A percentile compares a stretch with the other conserved stretches of the same genome.
Evolutionary conservation across 345 rosid species (phyloP).

Genomic region (Bruguiera gymnorhiza): DNA sequence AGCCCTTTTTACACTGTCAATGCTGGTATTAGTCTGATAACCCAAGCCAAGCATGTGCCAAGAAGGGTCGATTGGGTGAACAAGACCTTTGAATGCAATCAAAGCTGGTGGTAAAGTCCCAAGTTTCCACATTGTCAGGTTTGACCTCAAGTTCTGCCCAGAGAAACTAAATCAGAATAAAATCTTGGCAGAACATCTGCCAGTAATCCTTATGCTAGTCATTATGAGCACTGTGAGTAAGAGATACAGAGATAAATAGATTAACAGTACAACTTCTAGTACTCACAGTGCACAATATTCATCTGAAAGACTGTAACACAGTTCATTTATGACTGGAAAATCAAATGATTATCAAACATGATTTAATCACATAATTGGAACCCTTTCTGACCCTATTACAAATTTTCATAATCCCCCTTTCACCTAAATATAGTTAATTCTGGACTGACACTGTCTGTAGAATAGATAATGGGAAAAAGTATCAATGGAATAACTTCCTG

Average conservation of each 20-base stretch:
- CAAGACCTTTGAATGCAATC: constrained; percentile 86
- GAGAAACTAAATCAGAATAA: constrained; percentile 1
- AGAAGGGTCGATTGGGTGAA: constrained; percentile 71
- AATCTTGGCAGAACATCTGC: constrained; percentile 4
- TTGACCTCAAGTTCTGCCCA: constrained; percentile 78
- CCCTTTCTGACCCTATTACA: background rate
- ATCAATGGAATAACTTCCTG: too few relatives aligned
- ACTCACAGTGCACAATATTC: background rate
- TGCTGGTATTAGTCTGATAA: constrained; percentile 69
- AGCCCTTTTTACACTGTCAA: constrained; percentile 65
- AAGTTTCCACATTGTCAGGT: constrained; percentile 94
- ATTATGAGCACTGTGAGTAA: background rate
- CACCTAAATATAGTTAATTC: background rate
- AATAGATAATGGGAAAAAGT: too few relatives aligned
- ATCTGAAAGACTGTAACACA: too few relatives aligned
- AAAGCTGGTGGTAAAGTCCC: constrained; percentile 98
- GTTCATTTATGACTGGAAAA: background rate
- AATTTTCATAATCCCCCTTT: background rate
- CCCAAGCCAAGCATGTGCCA: constrained; percentile 99
- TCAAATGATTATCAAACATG: background rate
- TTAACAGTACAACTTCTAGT: too few relatives aligned
- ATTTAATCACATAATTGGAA: background rate
- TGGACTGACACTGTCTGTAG: background rate
- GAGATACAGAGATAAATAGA: too few relatives aligned
- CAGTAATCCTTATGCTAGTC: background rate